phyloP scores from a whole-genome alignment of 164 flowering plant species.

The Vitis vinifera region DNA sequence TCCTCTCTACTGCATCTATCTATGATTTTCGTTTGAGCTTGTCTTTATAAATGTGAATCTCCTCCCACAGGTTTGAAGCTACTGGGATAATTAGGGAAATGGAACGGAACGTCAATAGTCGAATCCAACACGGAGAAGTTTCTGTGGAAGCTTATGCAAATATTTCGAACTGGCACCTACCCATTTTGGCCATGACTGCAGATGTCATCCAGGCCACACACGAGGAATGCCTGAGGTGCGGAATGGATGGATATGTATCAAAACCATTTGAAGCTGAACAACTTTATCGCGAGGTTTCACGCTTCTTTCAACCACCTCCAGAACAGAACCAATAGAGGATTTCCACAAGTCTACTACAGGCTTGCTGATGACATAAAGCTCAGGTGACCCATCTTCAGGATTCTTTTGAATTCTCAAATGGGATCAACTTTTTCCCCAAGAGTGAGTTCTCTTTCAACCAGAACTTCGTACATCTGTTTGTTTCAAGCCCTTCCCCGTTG shows the following conservation, averaged over 20 bases:
- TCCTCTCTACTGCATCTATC: not conserved
- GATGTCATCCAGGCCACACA: slow-evolving; percentile 94
- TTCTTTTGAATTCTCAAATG: slow-evolving; percentile 14
- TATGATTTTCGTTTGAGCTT: not conserved
- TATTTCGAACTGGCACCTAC: slow-evolving; percentile 61
- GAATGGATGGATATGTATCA: slow-evolving; percentile 98
- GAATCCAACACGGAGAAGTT: slow-evolving; percentile 48
- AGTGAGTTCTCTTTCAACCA: slow-evolving; percentile 25
- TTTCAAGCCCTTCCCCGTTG: not conserved
- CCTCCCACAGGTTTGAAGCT: slow-evolving; percentile 73
- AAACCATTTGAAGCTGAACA: slow-evolving; percentile 95
- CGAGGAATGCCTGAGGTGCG: slow-evolving; percentile 67
- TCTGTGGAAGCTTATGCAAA: slow-evolving; percentile 37
- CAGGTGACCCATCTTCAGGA: slow-evolving; percentile 15
- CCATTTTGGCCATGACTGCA: slow-evolving; percentile 99
- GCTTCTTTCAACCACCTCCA: slow-evolving; percentile 44
- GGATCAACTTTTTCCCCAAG: slow-evolving; percentile 9
- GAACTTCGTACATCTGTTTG: not conserved
- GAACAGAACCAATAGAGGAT: slow-evolving; percentile 22
- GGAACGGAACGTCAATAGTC: slow-evolving; percentile 48
- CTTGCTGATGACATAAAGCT: slow-evolving; percentile 18
- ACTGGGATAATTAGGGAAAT: slow-evolving; percentile 70
- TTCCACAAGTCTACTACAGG: not conserved
- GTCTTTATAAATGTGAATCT: not conserved
- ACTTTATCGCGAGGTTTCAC: slow-evolving; percentile 80